These are phyloP conservation scores for Claviceps monticola DNA, from an alignment of 2,329 filamentous ascomycete species.

Conservation along the genomic window DNA sequence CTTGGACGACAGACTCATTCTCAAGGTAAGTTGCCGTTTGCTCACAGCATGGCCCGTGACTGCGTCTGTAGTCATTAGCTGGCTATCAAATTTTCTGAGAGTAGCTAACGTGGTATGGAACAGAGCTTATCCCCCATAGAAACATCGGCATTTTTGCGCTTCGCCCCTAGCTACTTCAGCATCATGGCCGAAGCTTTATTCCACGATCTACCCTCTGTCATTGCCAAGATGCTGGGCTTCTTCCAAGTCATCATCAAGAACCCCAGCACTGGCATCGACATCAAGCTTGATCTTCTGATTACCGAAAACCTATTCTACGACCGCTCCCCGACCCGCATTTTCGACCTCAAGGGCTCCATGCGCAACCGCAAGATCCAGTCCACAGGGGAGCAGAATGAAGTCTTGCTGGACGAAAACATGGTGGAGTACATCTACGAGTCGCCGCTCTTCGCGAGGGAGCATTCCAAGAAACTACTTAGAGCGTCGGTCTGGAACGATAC, in stretches of 20 bases:
- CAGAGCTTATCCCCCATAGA: conserved; percentile 78
- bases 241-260: conserved; percentile 98
- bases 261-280: conserved; percentile 76
- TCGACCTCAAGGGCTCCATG: conserved; percentile 97
- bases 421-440: conserved; percentile 98
- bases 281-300: conserved; percentile 83
- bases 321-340: conserved; percentile 73
- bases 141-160: conserved; percentile 84
- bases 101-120: too few species aligned
- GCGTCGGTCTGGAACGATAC: conserved; percentile 97
- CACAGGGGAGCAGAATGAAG: conserved; percentile 91
- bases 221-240: conserved; percentile 98
- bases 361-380: conserved; percentile 93
- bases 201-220: conserved; percentile 87
- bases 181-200: conserved; percentile 96
- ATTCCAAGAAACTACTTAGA: conserved; percentile 85
- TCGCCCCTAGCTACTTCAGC: conserved; percentile 91
- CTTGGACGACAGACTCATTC: conserved; percentile 80
- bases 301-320: conserved; percentile 99
- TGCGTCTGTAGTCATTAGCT: conserved; percentile 3
- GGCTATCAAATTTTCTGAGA: neutral
- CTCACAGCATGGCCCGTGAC: neutral
- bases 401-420: conserved; percentile 94
- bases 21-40: conserved; percentile 43
- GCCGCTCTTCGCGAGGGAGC: conserved; percentile 85